Conservation (phyloP, 2,329 filamentous ascomycete species). For the Furcasterigmium sp. region DNA sequence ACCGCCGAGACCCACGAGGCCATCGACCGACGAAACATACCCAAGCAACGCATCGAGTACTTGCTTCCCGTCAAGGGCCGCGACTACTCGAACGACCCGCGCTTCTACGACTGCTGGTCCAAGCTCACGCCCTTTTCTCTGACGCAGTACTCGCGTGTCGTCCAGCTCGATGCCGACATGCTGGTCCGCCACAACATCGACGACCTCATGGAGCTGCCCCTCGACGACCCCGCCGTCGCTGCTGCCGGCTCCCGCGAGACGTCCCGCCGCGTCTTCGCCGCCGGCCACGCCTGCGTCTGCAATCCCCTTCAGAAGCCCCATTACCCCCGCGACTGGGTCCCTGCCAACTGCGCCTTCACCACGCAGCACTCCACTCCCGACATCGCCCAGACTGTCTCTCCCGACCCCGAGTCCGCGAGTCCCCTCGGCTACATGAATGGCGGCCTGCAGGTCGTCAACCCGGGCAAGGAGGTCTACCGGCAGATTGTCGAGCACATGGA, state of each 20-base stretch:
- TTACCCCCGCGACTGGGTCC: conserved; percentile 68
- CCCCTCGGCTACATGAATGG: conserved; percentile 50
- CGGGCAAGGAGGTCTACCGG: conserved; percentile 38
- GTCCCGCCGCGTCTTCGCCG: conserved; percentile 69
- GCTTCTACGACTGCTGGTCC: conserved; percentile 88
- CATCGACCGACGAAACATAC: conserved; percentile 64
- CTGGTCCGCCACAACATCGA: conserved; percentile 70
- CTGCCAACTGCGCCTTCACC: conserved; percentile 54
- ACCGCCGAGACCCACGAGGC: conserved; percentile 63
- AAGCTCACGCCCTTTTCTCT: conserved; percentile 65
- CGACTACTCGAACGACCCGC: conserved; percentile 70
- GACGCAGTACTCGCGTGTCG: conserved; percentile 70
- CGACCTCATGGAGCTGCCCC: conserved; percentile 77
- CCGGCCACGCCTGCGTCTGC: conserved; percentile 79
- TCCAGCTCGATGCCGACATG: conserved; percentile 61
- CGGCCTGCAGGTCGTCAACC: conserved; percentile 53
- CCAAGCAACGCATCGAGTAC: conserved; percentile 65
- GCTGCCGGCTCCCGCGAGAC: conserved; percentile 1
- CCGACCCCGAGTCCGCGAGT: conserved; percentile 34
- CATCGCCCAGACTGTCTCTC: conserved; percentile 37
- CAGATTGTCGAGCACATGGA: conserved; percentile 48
- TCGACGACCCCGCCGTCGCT: conserved; percentile 47
- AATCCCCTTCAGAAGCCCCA: conserved; percentile 75
- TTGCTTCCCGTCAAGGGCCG: conserved; percentile 61
- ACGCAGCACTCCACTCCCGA: conserved; percentile 42